Percentiles rank a stretch among this genome's conserved stretches.
Conservation (phyloP, 2,329 filamentous ascomycete species). For the Apiospora saccharicola region DNA sequence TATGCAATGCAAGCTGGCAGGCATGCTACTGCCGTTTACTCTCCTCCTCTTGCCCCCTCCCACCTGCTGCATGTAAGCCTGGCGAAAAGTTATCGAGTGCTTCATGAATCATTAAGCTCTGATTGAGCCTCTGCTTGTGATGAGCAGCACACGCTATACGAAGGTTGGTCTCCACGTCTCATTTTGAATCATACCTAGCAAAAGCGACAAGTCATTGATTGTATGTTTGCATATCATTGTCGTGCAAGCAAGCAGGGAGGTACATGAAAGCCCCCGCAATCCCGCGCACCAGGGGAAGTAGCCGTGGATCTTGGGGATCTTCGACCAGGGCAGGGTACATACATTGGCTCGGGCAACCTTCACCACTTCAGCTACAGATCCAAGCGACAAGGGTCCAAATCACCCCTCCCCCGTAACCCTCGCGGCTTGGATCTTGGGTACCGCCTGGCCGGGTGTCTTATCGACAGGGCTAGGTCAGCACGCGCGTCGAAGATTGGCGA, state of each 20-base stretch:
- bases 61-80: conserved; percentile 10
- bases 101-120: conserved; percentile 13
- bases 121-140: not conserved
- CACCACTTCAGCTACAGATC: not conserved
- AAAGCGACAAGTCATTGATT: not conserved
- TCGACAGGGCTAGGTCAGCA: not conserved
- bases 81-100: not conserved
- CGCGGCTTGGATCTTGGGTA: not conserved
- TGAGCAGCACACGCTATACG: not conserved
- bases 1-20: conserved; percentile 12
- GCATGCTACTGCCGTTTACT: not conserved
- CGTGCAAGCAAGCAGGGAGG: not conserved
- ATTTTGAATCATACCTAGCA: not conserved
- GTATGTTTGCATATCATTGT: not conserved
- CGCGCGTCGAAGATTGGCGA: not conserved
- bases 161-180: conserved; percentile 13
- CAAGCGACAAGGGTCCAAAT: conserved; percentile 10
- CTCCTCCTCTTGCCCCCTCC: not conserved
- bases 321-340: not conserved
- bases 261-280: not conserved
- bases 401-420: not conserved
- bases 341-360: not conserved
- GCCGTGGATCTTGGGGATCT: not conserved
- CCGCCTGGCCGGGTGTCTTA: not conserved
- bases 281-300: not conserved